These are phyloP conservation scores for Thalia dealbata DNA, from an alignment of 176 grass and related monocot species.

Conservation along the genomic window DNA sequence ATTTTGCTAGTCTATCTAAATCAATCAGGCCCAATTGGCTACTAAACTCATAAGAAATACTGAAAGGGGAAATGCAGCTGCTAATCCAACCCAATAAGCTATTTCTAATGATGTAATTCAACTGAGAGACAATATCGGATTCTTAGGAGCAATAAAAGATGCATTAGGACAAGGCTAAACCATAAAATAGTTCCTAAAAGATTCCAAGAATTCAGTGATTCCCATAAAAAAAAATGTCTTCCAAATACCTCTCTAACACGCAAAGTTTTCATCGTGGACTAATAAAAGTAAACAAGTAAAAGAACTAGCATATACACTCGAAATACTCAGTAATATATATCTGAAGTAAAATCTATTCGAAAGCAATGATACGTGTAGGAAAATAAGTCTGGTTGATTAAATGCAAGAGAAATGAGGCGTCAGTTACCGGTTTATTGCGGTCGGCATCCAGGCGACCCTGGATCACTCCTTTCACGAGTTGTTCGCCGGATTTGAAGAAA, in stretches of 20 bases:
- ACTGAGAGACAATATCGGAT: background rate
- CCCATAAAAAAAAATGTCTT: background rate
- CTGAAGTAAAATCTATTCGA: background rate
- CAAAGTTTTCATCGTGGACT: background rate
- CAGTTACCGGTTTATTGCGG: background rate
- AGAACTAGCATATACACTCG: background rate
- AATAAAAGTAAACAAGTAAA: background rate
- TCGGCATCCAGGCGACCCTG: background rate
- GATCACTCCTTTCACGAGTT: background rate
- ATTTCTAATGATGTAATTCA: background rate
- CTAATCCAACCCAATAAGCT: background rate
- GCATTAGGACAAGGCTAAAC: background rate
- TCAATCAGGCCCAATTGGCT: background rate
- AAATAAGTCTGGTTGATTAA: background rate
- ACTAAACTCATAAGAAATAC: background rate
- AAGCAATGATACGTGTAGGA: background rate
- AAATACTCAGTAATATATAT: background rate
- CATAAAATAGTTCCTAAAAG: background rate
- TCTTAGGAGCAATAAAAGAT: background rate
- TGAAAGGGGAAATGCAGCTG: background rate
- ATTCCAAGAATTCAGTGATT: too few species aligned
- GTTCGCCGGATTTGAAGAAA: constrained; percentile 3
- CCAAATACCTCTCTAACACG: background rate
- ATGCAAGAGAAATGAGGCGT: background rate
- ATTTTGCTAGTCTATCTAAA: background rate